Base-by-base conservation (phyloP, 805 yeast genomes). In the Spathaspora sp. region DNA sequence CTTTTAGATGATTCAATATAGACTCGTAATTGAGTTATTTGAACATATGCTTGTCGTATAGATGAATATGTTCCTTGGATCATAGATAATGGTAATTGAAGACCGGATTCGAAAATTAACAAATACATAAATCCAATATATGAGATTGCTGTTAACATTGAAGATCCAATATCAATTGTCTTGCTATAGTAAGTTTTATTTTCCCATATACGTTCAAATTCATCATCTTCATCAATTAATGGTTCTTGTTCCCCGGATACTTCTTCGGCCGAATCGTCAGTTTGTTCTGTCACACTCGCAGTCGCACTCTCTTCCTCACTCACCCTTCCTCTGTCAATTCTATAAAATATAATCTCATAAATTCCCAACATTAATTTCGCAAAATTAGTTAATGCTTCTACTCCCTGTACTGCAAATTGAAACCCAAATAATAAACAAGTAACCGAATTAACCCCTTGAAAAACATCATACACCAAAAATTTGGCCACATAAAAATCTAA, bases 141-240 rank as follows among this genome's bases (percentile, higher is more conserved):
- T 6, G 76, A 66, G 1, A 60, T 39, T 0, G 70, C 62, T 47
- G 67, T 65, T 42, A 70, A 51, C 2, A 80, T 52, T 4, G 85
- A 75, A 9, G 85, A 73, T 5, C 67, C 50, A 2, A 86, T 71
- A 46, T 86, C 86, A 17, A 87, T 69, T 3, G 77, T 60, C 59
- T 87, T 85, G 55, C 81, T 72, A 54, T 78, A 79, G 62, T 81
- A 69, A 7, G 81, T 75, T 66, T 89, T 86, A 40, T 76, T 72
- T 60, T 91, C 96, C 92, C 96, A 86, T 1, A 77, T 71, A 29
- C 80, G 84, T 39, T 86, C 96, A 16, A 80, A 85, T 9, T 64
- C 70, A 9, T 68, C 69, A 19, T 65, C 67, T 9, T 61, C 68
- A 17, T 50, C 55, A 31, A 35, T n/a, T 35, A 35, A 9, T n/a